Evolutionary conservation across 306 rosid species (phyloP), one percentile per base, ranked within the genome.

Genomic region (Myrica gale): DNA sequence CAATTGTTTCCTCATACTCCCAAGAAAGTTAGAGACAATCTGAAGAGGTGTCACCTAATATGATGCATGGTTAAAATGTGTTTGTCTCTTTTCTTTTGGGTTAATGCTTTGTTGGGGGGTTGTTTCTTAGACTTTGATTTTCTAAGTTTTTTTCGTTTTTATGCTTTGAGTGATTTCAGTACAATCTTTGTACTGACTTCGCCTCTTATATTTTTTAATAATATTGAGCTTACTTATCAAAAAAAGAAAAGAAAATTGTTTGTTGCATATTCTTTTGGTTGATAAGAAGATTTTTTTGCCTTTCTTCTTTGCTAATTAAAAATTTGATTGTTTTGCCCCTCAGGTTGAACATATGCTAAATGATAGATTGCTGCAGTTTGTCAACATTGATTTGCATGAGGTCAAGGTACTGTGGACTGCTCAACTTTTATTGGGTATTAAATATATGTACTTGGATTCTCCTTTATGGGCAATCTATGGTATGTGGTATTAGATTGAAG

Each of bases 291-390:
- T 45, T 51, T 63, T 63, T 39, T 58, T 85, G 60, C 68, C 37
- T 5, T 69, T 79, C 70, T 69, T 58, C 63, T 5, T 72, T 73
- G 68, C 79, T 85, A 79, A 89, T 81, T 32, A 32, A 39, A 75
- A 61, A 11, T 61, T 61, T 61, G 71, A 51, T 75, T 82, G 65
- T 68, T 71, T 71, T 71, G 37, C 8, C 73, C 48, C 74, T 76
- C 92, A 96, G 99, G 97, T 96, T 84, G 99, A 96, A 84, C 98
- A 89, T 81, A 92, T 96, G 91, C 89, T 96, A 78, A 96, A 96
- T 76, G 99, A 96, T 88, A 92, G 99, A 88, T 87, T 96, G 82
- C 89, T 90, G 71, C 99, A 92, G 71, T 96, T 96, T 85, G 99
- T 88, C 79, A 96, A 88, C 78, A 76, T 90, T n/a, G 99, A 96